phyloP scores from a whole-genome alignment of 306 rosid genomes.

The Albizia julibrissin region DNA sequence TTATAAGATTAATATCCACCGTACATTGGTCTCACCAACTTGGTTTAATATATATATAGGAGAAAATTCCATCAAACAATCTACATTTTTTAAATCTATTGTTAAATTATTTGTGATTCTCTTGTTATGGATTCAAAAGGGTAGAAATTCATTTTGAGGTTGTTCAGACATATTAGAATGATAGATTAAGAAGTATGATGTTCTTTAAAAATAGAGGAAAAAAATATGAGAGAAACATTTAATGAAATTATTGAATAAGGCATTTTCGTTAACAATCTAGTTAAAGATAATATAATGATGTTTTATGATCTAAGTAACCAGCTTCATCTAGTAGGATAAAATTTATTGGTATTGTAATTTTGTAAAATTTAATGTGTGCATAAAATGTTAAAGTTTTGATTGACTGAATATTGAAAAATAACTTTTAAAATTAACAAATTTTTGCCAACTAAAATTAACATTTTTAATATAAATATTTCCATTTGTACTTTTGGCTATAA shows the following conservation, averaged over 20 bases:
- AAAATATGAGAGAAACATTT: no score
- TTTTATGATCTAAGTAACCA: no score
- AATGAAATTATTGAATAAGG: no score
- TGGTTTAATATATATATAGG: background rate
- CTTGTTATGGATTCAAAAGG: background rate
- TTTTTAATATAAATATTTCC: background rate
- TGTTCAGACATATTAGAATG: no score
- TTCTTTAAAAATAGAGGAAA: no score
- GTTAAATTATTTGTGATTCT: background rate
- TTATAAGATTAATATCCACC: constrained; percentile 35
- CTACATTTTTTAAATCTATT: background rate
- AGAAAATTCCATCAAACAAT: background rate
- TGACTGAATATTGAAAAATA: background rate
- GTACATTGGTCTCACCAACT: constrained; percentile 39
- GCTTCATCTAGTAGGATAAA: no score
- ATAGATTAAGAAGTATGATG: no score
- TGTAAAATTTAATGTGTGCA: no score
- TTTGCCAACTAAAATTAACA: background rate
- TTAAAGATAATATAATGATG: no score
- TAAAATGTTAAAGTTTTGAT: background rate
- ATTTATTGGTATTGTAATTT: no score
- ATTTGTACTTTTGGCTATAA: background rate
- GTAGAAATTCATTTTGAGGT: no score
- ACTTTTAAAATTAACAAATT: background rate
- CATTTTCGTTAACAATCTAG: no score